Evolutionary conservation across 2,329 filamentous ascomycete species (phyloP), one percentile per base, ranked within the genome.

Genomic region (Venturia aucupariae): DNA sequence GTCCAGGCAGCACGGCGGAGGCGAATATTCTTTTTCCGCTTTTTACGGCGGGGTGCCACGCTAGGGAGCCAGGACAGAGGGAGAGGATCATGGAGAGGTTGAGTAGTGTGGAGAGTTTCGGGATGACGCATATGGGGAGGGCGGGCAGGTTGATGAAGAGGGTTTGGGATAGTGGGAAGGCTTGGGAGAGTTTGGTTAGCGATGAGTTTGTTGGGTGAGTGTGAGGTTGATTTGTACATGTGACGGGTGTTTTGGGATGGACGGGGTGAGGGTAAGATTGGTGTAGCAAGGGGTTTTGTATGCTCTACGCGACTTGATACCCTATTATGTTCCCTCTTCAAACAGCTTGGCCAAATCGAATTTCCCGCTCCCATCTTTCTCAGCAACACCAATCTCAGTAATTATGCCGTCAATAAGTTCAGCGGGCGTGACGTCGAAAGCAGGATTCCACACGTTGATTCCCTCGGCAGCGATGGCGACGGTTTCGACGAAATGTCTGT

Each of bases 401-500:
- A 97, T 90, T 65, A 99, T 89, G 2, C 90, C 92, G 75, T 99
- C 94, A 68, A 99, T 97, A 63, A 97, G 79, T 67, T 86, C 85
- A 44, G 89, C 86, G 0, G 94, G 93, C 11, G 94, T 99, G 41
- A 99, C 90, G 72, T 99, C 94, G 73, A 99, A 99, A 0, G 92
- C 90, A 39, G 94, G 94, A 74, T 99, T 99, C 92, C 94, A 99
- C 10, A 97, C 92, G 48, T 84, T 80, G 67, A 97, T 92, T 1
- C 86, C 85, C 72, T 83, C 79, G 5, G 86, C 84, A 39, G 93
- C 93, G 62, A 90, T 93, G 51, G 89, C 90, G 39, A 97, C 85
- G 15, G 88, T 85, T 65, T 87, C 88, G 22, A 86, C 86, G 61
- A 80, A 80, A n/a, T 51, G 54, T 30, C 32, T 46, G 68, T 91